Conservation (phyloP, 345 rosid species). For the Eucalyptus coolabah region DNA sequence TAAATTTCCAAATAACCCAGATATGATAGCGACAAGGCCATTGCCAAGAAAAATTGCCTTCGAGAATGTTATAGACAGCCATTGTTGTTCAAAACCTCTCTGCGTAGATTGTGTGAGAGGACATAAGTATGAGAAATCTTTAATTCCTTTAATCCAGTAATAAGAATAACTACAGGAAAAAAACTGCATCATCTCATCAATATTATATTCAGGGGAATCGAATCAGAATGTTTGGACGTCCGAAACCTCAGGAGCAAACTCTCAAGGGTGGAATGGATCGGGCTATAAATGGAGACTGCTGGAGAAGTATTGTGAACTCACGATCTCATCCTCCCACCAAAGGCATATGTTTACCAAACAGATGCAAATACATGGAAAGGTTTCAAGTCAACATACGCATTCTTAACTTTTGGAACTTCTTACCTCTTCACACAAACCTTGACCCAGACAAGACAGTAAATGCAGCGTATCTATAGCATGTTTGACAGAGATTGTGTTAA, state of each 20-base stretch:
- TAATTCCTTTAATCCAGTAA: not conserved
- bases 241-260: not conserved
- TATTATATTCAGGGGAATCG: not conserved
- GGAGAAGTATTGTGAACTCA: not conserved
- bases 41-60: conserved; percentile 92
- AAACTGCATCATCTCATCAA: not conserved
- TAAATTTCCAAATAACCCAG: conserved; percentile 80
- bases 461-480: not conserved
- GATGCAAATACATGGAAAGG: not conserved
- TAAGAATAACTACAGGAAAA: not conserved
- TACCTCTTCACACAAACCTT: not conserved
- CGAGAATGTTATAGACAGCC: conserved; percentile 87
- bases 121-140: not conserved
- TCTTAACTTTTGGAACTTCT: not conserved
- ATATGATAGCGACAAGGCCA: conserved; percentile 80
- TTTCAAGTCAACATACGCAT: not conserved
- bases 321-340: not conserved
- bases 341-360: not conserved
- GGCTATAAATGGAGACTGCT: not conserved
- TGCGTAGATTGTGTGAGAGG: conserved; percentile 11
- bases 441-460: not conserved
- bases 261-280: not conserved
- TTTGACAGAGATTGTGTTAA: not conserved
- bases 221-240: not conserved
- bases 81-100: conserved; percentile 90